Percentiles rank a stretch among this genome's conserved stretches.
phyloP scores from a whole-genome alignment of 1,139 yeast genomes.

The Taphrina communis region DNA sequence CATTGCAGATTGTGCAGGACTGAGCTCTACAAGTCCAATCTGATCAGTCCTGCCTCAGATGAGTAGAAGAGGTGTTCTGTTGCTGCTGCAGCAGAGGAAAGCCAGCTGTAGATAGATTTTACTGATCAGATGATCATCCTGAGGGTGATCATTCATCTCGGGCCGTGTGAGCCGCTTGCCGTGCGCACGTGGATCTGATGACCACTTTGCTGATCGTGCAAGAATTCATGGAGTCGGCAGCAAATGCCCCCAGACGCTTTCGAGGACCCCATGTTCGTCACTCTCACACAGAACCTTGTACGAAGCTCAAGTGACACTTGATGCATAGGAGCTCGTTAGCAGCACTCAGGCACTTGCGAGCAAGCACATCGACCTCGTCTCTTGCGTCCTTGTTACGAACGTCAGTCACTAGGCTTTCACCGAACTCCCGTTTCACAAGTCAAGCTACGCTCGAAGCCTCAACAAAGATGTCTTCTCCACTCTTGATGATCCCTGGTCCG shows the following conservation, averaged over 20 bases:
- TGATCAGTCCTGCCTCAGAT: too few species aligned
- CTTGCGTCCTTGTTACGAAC: background rate
- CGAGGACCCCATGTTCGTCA: constrained; percentile 5
- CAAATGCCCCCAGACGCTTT: background rate
- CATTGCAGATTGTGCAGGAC: background rate
- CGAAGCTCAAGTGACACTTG: background rate
- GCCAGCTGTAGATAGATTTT: too few species aligned
- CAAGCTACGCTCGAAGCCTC: background rate
- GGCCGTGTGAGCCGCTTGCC: constrained; percentile 7
- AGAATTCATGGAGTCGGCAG: background rate
- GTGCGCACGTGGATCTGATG: background rate
- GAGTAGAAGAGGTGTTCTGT: too few species aligned
- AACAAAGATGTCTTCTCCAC: constrained; percentile 26
- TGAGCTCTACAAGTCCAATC: too few species aligned
- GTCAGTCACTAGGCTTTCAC: background rate
- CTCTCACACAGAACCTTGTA: background rate
- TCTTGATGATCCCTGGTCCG: constrained; percentile 64
- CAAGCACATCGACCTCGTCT: background rate
- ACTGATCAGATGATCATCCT: background rate
- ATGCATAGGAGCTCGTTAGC: background rate
- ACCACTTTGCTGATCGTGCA: background rate
- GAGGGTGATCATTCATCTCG: constrained; percentile 1
- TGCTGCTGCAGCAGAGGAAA: too few species aligned
- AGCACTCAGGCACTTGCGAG: background rate
- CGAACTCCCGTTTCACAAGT: background rate